Conservation (phyloP, 148 eudicot genomes). For the Cornus controversa region DNA sequence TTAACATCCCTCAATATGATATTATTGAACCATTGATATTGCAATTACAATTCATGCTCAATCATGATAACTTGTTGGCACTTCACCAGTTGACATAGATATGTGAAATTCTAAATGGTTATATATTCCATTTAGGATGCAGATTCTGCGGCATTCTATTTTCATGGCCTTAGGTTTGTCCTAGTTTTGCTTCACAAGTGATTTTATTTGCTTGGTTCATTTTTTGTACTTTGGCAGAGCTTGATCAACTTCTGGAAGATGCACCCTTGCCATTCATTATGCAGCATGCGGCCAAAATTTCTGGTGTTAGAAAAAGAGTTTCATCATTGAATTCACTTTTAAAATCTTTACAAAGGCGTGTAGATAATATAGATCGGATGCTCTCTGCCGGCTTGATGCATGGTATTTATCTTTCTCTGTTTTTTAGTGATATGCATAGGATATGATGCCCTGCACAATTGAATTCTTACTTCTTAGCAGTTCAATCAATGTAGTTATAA, state of each 20-base stretch:
- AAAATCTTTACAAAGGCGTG: slow-evolving; percentile 74
- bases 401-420: slow-evolving; percentile 38
- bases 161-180: background rate
- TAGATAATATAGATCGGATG: slow-evolving; percentile 78
- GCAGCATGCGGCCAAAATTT: slow-evolving; percentile 86
- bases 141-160: background rate
- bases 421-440: background rate
- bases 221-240: too few species aligned
- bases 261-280: slow-evolving; percentile 88
- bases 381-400: slow-evolving; percentile 51
- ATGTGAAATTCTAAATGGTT: background rate
- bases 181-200: slow-evolving; percentile 46
- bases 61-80: background rate
- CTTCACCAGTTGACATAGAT: background rate
- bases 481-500: background rate
- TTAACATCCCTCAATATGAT: background rate
- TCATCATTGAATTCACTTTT: slow-evolving; percentile 62
- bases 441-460: too few species aligned
- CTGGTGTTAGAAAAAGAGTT: slow-evolving; percentile 76
- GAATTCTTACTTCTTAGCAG: too few species aligned
- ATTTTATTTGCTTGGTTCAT: too few species aligned
- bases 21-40: background rate
- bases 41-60: background rate
- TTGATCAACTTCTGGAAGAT: slow-evolving; percentile 46
- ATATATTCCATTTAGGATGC: background rate